phyloP scores from a whole-genome alignment of 2,329 filamentous ascomycete species.

The Fusarium fracticaudum region DNA sequence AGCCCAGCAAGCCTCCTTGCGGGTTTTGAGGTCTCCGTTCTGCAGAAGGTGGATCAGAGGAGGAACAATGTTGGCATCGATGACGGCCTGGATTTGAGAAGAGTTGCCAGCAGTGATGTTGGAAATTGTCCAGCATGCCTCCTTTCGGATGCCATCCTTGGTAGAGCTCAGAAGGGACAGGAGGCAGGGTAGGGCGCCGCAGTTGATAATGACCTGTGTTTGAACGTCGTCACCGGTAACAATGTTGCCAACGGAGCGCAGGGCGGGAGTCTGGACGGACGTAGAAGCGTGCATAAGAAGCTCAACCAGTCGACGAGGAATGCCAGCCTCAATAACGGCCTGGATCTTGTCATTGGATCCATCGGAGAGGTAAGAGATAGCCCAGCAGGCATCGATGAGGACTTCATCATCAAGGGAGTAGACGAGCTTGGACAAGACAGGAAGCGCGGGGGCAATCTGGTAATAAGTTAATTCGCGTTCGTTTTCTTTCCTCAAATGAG shows the following conservation, averaged over 20 bases:
- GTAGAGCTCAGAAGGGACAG: conserved; percentile 93
- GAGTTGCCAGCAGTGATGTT: conserved; percentile 99
- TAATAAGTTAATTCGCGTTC: conserved; percentile 14
- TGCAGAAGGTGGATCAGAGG: conserved; percentile 95
- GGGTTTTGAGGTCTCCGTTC: conserved; percentile 98
- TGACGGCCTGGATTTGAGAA: conserved; percentile 94
- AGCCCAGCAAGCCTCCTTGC: conserved; percentile 99
- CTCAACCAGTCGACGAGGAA: conserved; percentile 94
- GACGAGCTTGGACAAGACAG: conserved; percentile 94
- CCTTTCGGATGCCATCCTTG: conserved; percentile 99
- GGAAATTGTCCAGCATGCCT: conserved; percentile 99
- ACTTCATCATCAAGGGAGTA: conserved; percentile 99
- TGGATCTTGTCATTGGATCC: conserved; percentile 99
- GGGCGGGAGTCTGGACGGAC: conserved; percentile 95
- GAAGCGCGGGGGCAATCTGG: conserved; percentile 92
- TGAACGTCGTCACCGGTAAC: conserved; percentile 98
- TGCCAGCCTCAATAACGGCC: conserved; percentile 97
- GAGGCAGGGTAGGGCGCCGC: conserved; percentile 90
- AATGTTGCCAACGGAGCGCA: conserved; percentile 97
- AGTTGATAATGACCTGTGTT: conserved; percentile 99
- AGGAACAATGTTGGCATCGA: conserved; percentile 96
- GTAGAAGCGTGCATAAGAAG: conserved; percentile 98
- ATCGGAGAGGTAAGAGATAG: conserved; percentile 97
- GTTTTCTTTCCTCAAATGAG: conserved; percentile 24
- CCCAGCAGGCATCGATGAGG: conserved; percentile 98